A percentile compares a stretch with the other conserved stretches of the same genome.
Evolutionary conservation across 306 rosid species (phyloP).

Genomic region (Sindora glabra): DNA sequence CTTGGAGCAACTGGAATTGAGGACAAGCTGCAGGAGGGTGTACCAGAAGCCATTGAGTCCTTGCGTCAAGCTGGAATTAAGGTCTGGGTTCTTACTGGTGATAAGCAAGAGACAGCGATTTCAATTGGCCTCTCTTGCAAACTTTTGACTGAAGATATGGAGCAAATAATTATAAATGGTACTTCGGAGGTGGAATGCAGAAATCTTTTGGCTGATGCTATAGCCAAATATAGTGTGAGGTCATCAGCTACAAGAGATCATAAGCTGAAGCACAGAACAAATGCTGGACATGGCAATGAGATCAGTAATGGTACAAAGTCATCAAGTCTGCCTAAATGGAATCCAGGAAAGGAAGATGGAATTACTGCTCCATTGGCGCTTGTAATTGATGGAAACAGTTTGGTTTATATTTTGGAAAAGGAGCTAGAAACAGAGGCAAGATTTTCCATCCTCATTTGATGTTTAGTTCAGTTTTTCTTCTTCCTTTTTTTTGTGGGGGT

Average conservation of each 20-base stretch:
- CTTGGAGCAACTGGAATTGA: constrained; percentile 96
- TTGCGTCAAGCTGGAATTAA: constrained; percentile 95
- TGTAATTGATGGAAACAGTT: constrained; percentile 90
- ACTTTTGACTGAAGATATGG: constrained; percentile 74
- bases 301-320: constrained; percentile 29
- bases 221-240: constrained; percentile 50
- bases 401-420: constrained; percentile 90
- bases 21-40: constrained; percentile 97
- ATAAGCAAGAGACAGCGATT: constrained; percentile 98
- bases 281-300: constrained; percentile 32
- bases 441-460: not conserved
- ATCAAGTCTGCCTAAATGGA: constrained; percentile 31
- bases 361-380: constrained; percentile 56
- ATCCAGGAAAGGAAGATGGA: constrained; percentile 49
- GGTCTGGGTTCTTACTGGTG: constrained; percentile 99
- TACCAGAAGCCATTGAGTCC: constrained; percentile 87
- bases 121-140: constrained; percentile 92
- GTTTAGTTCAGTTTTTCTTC: no score
- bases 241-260: constrained; percentile 22
- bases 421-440: constrained; percentile 83
- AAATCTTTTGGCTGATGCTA: constrained; percentile 62
- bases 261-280: constrained; percentile 24
- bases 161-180: constrained; percentile 71
- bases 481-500: no score
- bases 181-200: constrained; percentile 66